Percentiles rank a stretch among this genome's conserved stretches.
These are phyloP conservation scores for Ceratocystis ficicola DNA, from an alignment of 2,329 filamentous ascomycete species.

Conservation along the genomic window DNA sequence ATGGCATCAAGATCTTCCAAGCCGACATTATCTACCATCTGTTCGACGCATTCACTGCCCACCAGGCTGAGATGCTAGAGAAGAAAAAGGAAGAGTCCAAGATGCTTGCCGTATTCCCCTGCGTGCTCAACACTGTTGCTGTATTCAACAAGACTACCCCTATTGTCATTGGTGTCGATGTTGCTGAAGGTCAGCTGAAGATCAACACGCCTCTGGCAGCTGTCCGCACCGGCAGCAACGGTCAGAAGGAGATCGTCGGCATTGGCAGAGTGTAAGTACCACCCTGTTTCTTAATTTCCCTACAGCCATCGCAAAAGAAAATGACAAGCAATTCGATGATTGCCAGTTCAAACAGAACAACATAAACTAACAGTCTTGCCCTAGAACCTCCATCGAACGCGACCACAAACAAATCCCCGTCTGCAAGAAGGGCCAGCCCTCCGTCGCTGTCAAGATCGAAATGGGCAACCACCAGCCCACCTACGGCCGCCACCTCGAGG, in stretches of 20 bases:
- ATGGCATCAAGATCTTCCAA: constrained; percentile 94
- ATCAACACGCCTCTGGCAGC: constrained; percentile 83
- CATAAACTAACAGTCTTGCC: constrained; percentile 25
- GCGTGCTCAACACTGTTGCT: constrained; percentile 75
- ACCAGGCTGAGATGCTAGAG: constrained; percentile 77
- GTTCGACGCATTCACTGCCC: constrained; percentile 90
- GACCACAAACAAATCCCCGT: constrained; percentile 90
- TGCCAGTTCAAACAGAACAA: neutral
- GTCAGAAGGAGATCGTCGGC: constrained; percentile 68
- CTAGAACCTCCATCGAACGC: constrained; percentile 85
- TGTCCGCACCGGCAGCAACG: constrained; percentile 71
- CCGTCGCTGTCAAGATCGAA: constrained; percentile 95
- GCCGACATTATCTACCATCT: constrained; percentile 99
- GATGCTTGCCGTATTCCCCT: constrained; percentile 92
- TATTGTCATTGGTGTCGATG: constrained; percentile 91
- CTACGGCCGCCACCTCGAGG: constrained; percentile 91
- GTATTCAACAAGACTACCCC: constrained; percentile 98
- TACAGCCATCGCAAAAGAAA: neutral
- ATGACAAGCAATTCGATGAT: neutral
- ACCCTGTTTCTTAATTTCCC: neutral
- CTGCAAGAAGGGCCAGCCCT: constrained; percentile 94
- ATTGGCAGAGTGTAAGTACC: constrained; percentile 81
- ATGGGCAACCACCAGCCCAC: constrained; percentile 80
- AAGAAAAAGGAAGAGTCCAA: constrained; percentile 95
- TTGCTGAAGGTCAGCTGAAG: constrained; percentile 75